phyloP scores from a whole-genome alignment of 805 yeast genomes.

The Myxozyma nipponensis region DNA sequence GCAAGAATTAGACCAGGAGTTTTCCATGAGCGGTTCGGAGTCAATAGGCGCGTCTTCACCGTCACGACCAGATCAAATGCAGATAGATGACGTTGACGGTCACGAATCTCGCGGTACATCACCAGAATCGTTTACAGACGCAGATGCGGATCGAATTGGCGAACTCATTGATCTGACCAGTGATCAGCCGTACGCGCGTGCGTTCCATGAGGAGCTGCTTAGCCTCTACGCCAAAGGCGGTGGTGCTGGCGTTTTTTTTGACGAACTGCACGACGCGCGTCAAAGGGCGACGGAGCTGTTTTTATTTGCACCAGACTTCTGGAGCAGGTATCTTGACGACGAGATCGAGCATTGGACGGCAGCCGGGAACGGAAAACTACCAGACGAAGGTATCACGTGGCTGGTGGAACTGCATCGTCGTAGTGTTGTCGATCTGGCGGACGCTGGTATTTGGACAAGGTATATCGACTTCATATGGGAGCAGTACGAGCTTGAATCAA shows the following conservation, averaged over 20 bases:
- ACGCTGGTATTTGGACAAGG: constrained; percentile 19
- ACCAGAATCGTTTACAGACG: constrained; percentile 15
- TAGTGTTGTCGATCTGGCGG: constrained; percentile 19
- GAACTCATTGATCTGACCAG: constrained; percentile 13
- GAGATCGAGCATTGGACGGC: constrained; percentile 1
- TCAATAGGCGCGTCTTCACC: too few relatives aligned
- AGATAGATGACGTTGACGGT: neutral
- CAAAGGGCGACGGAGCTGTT: constrained; percentile 12
- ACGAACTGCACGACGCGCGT: constrained; percentile 19
- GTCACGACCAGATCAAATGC: neutral
- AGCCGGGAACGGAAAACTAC: constrained; percentile 1
- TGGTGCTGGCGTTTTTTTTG: constrained; percentile 13
- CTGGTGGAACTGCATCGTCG: constrained; percentile 10
- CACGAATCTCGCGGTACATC: too few relatives aligned
- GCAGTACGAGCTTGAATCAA: constrained; percentile 4
- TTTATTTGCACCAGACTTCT: constrained; percentile 12
- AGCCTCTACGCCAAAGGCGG: constrained; percentile 9
- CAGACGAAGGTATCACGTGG: constrained; percentile 7
- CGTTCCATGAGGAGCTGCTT: constrained; percentile 13
- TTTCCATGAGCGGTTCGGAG: too few relatives aligned
- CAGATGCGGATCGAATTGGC: constrained; percentile 23
- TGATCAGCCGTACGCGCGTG: constrained; percentile 10
- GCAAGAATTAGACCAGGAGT: too few relatives aligned
- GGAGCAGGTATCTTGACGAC: constrained; percentile 23
- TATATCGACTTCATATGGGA: constrained; percentile 15